These are phyloP conservation scores for Alternaria rosae DNA, from an alignment of 2,329 filamentous ascomycete species.

Conservation along the genomic window DNA sequence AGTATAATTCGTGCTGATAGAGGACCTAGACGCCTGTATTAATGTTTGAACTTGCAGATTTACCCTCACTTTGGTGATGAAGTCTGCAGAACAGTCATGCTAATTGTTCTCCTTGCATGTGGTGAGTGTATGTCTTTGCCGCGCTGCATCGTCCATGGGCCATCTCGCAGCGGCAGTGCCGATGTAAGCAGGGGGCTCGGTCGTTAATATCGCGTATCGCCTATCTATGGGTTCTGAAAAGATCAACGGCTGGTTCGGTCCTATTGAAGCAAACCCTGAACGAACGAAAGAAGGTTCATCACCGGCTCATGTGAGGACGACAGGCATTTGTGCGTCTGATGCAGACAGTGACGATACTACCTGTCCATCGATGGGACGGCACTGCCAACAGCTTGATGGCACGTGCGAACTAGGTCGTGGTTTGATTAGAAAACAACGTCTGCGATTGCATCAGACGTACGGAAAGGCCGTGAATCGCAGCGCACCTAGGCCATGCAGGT, in stretches of 20 bases:
- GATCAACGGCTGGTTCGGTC: constrained; percentile 3
- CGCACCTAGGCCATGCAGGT: background rate
- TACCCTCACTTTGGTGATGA: too few relatives aligned
- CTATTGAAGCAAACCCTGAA: background rate
- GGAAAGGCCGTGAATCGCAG: background rate
- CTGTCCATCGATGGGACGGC: background rate
- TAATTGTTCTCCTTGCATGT: too few relatives aligned
- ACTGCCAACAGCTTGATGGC: background rate
- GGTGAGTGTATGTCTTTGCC: too few relatives aligned
- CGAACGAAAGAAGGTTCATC: background rate
- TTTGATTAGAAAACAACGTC: background rate
- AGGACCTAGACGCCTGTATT: too few relatives aligned
- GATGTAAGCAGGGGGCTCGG: background rate
- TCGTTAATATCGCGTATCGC: background rate
- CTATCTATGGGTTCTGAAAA: background rate
- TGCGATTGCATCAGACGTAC: background rate
- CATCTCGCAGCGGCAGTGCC: background rate
- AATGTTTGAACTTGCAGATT: too few relatives aligned
- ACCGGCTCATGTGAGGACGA: background rate
- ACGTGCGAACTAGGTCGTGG: background rate
- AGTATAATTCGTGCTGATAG: too few relatives aligned
- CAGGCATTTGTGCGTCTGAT: background rate
- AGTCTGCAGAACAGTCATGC: too few relatives aligned
- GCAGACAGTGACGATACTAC: background rate
- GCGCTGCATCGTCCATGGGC: background rate